Percentiles rank a stretch among this genome's conserved stretches.
These are phyloP conservation scores for Gaertneriomyces sp. DNA, from an alignment of 192 early-diverging fungal species.

Conservation along the genomic window DNA sequence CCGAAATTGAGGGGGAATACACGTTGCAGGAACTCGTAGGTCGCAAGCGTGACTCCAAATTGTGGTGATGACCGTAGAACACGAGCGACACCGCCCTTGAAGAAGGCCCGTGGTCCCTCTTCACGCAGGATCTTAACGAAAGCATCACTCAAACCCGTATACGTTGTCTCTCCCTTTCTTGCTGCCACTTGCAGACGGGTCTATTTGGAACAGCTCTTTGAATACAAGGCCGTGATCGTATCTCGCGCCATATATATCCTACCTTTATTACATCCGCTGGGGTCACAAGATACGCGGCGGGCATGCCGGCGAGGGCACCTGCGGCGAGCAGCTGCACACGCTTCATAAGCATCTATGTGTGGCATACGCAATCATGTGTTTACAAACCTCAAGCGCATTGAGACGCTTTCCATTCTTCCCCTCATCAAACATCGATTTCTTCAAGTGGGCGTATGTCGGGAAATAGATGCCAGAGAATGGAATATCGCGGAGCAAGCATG, in stretches of 20 bases:
- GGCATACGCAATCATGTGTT: neutral
- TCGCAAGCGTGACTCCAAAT: slow-evolving; percentile 93
- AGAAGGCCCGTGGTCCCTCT: slow-evolving; percentile 93
- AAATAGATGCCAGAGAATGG: slow-evolving; percentile 98
- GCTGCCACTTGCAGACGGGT: slow-evolving; percentile 95
- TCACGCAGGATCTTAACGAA: slow-evolving; percentile 80
- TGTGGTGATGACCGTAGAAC: slow-evolving; percentile 94
- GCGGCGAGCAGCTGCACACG: slow-evolving; percentile 73
- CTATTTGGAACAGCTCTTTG: slow-evolving; percentile 41
- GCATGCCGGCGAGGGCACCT: slow-evolving; percentile 94
- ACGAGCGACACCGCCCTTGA: slow-evolving; percentile 92
- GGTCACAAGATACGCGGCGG: slow-evolving; percentile 94
- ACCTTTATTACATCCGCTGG: slow-evolving; percentile 89
- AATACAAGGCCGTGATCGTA: too few species aligned
- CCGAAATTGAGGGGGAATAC: slow-evolving; percentile 35
- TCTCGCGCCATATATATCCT: neutral
- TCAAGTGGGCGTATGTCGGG: slow-evolving; percentile 94
- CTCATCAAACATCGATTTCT: slow-evolving; percentile 88
- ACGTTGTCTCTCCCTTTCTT: slow-evolving; percentile 79
- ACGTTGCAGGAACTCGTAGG: slow-evolving; percentile 81
- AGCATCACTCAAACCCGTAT: slow-evolving; percentile 82
- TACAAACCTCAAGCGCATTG: slow-evolving; percentile 38
- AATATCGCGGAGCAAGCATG: slow-evolving; percentile 91
- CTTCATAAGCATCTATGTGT: neutral
- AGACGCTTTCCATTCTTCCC: slow-evolving; percentile 68